Percentiles rank a stretch among this genome's conserved stretches.
Conservation (phyloP, 2,329 filamentous ascomycete species). For the Botrytis cinerea region DNA sequence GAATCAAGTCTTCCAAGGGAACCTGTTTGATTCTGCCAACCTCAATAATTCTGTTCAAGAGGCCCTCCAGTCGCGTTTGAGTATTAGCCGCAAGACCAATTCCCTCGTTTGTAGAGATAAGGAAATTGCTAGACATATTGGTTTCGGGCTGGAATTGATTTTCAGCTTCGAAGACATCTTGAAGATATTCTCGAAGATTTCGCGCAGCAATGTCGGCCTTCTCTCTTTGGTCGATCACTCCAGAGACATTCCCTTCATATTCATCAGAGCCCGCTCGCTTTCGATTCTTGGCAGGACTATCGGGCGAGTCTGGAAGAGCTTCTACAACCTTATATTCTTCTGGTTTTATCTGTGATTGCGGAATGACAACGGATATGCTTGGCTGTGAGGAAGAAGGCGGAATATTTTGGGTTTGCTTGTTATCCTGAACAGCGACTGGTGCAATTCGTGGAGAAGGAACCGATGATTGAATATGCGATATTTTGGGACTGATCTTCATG, state of each 20-base stretch:
- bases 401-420: background rate
- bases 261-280: constrained; percentile 53
- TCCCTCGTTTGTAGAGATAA: constrained; percentile 58
- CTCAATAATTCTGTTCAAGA: constrained; percentile 71
- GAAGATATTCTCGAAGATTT: constrained; percentile 68
- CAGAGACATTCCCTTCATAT: constrained; percentile 57
- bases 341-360: constrained; percentile 33
- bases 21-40: constrained; percentile 69
- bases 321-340: constrained; percentile 38
- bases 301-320: constrained; percentile 37
- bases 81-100: constrained; percentile 65
- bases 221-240: constrained; percentile 76
- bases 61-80: constrained; percentile 71
- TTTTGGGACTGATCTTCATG: background rate
- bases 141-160: constrained; percentile 61
- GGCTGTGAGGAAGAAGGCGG: constrained; percentile 27
- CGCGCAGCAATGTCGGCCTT: constrained; percentile 74
- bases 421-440: background rate
- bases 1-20: constrained; percentile 71
- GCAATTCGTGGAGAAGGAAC: background rate
- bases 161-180: constrained; percentile 76
- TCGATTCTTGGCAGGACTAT: constrained; percentile 47
- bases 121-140: constrained; percentile 45
- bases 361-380: constrained; percentile 37
- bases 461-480: background rate